Evolutionary conservation across 345 rosid genomes (phyloP).

Genomic region (Dovyalis caffra): DNA sequence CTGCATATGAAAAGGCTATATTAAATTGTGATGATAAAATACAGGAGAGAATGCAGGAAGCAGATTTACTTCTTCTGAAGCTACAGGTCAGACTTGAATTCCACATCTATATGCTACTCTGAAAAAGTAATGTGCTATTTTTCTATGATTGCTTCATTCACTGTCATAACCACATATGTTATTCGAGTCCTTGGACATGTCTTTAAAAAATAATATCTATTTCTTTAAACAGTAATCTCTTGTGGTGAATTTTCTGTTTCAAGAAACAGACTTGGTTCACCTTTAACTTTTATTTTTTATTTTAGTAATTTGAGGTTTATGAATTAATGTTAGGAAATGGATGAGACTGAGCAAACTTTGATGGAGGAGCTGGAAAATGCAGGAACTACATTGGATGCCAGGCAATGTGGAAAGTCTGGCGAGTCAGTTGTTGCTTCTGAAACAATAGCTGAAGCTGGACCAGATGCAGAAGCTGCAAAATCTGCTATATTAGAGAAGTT

Average conservation of each 20-base stretch:
- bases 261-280: neutral
- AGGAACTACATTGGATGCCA: conserved; percentile 32
- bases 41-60: conserved; percentile 69
- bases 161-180: neutral
- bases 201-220: neutral
- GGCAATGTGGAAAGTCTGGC: conserved; percentile 30
- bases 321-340: conserved; percentile 56
- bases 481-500: conserved; percentile 52
- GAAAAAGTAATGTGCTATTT: neutral
- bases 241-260: neutral
- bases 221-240: neutral
- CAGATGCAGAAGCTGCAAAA: conserved; percentile 41
- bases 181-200: neutral
- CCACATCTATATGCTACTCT: neutral
- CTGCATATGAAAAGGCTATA: conserved; percentile 71
- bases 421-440: conserved; percentile 30
- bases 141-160: neutral
- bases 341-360: conserved; percentile 50
- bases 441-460: conserved; percentile 34
- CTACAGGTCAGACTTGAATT: conserved; percentile 49
- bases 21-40: conserved; percentile 66
- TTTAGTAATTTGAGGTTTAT: neutral
- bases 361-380: conserved; percentile 51
- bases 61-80: conserved; percentile 48
- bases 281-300: neutral